Evolutionary conservation across 2,329 filamentous ascomycete species (phyloP).

Genomic region (Aspergillus brunneoviolaceus): DNA sequence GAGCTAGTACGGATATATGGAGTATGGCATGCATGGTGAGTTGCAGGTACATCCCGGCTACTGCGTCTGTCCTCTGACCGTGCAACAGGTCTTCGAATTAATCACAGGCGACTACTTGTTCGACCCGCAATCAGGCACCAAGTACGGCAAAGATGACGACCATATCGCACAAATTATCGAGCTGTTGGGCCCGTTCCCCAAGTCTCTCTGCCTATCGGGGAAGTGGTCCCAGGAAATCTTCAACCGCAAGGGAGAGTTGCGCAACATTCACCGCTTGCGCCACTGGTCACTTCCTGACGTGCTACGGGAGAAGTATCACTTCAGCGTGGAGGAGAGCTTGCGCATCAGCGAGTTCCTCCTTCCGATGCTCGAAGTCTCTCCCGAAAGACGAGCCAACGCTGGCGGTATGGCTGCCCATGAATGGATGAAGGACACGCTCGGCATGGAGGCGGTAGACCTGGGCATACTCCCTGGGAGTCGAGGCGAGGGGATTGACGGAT

Average conservation of each 20-base stretch:
- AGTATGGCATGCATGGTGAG: conserved; percentile 98
- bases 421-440: conserved; percentile 81
- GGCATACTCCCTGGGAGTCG: conserved; percentile 75
- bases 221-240: conserved; percentile 99
- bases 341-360: conserved; percentile 78
- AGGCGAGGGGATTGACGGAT: conserved; percentile 91
- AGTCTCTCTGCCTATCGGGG: conserved; percentile 83
- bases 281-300: conserved; percentile 96
- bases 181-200: conserved; percentile 87
- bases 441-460: conserved; percentile 79
- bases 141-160: conserved; percentile 99
- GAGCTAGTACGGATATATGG: conserved; percentile 98
- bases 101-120: conserved; percentile 99
- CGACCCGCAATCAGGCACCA: conserved; percentile 95
- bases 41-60: background rate
- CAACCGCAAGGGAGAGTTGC: conserved; percentile 92
- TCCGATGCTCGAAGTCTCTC: conserved; percentile 87
- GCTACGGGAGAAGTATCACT: conserved; percentile 94
- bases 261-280: conserved; percentile 92
- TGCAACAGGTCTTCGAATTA: conserved; percentile 75
- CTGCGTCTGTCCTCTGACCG: background rate
- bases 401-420: conserved; percentile 87
- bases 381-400: conserved; percentile 87
- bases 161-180: conserved; percentile 99
- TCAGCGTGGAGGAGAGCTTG: conserved; percentile 76